Evolutionary conservation across 257 asterid species (phyloP).

Genomic region (Ligustrum vulgare): DNA sequence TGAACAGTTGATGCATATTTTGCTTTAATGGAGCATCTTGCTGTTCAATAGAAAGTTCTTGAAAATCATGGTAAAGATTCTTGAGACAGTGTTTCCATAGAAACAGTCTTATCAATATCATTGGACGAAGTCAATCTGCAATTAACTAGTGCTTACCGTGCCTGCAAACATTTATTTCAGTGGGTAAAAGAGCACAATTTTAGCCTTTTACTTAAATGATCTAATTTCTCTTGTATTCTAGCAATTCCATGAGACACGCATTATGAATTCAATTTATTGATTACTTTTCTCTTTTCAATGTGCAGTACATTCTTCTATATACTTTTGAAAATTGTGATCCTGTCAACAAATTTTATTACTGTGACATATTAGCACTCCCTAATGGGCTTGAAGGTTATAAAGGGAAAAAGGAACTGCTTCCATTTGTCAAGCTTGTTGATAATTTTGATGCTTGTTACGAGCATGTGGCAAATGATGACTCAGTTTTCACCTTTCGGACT

Average conservation of each 20-base stretch:
- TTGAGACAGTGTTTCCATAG: background rate
- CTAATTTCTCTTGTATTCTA: background rate
- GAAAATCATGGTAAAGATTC: too few species aligned
- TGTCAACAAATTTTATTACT: slow-evolving; percentile 55
- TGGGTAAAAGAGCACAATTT: background rate
- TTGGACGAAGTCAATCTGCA: background rate
- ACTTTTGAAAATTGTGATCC: slow-evolving; percentile 54
- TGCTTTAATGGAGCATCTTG: background rate
- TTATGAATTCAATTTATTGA: background rate
- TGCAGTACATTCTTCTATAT: slow-evolving; percentile 56
- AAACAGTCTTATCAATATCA: background rate
- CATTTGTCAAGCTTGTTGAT: slow-evolving; percentile 55
- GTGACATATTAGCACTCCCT: slow-evolving; percentile 46
- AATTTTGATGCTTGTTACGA: slow-evolving; percentile 55
- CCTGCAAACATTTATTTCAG: background rate
- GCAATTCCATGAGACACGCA: background rate
- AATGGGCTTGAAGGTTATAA: slow-evolving; percentile 50
- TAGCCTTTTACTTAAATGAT: background rate
- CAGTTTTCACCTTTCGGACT: slow-evolving; percentile 56
- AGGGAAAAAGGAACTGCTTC: slow-evolving; percentile 42
- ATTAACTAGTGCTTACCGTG: background rate
- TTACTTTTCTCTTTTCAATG: slow-evolving; percentile 5
- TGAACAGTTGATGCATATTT: background rate
- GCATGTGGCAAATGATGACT: slow-evolving; percentile 51
- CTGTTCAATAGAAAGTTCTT: background rate